Evolutionary conservation across 1,139 yeast species (phyloP), one percentile per base, ranked within the genome.

Genomic region (Geotrichum macrosporum): DNA sequence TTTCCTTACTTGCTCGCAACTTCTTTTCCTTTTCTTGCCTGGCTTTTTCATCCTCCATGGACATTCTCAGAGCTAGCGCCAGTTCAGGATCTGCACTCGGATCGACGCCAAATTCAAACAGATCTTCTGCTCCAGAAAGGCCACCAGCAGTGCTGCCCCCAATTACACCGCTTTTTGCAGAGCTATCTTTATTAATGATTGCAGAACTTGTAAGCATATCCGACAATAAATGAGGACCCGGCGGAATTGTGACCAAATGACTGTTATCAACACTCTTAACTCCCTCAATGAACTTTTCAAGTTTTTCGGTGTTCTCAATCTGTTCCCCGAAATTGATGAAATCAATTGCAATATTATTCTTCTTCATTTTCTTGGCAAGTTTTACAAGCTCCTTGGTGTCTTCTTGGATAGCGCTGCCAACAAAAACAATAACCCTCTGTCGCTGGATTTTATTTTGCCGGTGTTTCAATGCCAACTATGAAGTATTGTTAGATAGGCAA

Each of bases 51-150:
- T 85, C 95, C 61, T 85, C 94, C 53, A 85, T 72, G 2, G 94
- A 84, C 68, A 85, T 76, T 60, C 94, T 75, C 59, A 92, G 77
- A 0, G 97, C 98, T 72, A 92, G 75, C 1, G 97, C 98, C 62
- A 92, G 78, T 66, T 94, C 98, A 21, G 98, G 98, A 60, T 92
- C 99, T 80, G 86, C 85, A 56, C 82, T 81, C 22, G 96, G 94
- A 66, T 92, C 97, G 33, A 82, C 77, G 44, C 85, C 81, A 56
- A 78, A 76, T 54, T 77, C 82, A 64, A 73, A 74, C 50, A 71
- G 70, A 44, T 70, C 75, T n/a, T n/a, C n/a, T 42, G 72, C 77
- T 35, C 72, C 75, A 29, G 69, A 71, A 16, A 55, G 55, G 26
- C 55, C 59, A 15, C 74, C 78, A 55, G 71, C 74, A n/a, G n/a